Percentiles rank a stretch among this genome's conserved stretches.
phyloP scores from a whole-genome alignment of 176 grass and related monocot species.

The Echinochloa phyllopogon region DNA sequence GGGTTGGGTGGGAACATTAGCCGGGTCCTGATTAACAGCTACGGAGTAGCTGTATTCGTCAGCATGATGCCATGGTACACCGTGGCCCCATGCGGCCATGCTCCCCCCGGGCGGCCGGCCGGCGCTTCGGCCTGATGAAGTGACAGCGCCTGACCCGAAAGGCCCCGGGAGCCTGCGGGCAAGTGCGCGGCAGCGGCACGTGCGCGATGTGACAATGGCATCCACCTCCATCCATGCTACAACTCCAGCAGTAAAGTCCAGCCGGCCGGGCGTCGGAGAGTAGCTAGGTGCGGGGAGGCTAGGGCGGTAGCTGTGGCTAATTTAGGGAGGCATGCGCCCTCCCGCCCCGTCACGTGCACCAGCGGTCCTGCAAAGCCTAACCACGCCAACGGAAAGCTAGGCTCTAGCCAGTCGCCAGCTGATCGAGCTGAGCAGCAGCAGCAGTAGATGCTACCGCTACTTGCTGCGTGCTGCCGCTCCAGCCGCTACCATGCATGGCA shows the following conservation, averaged over 20 bases:
- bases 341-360: conserved; percentile 40
- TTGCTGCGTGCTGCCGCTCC: no score
- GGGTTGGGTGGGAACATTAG: neutral
- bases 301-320: conserved; percentile 35
- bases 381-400: conserved; percentile 18
- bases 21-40: neutral
- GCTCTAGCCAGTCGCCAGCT: neutral
- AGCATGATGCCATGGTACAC: neutral
- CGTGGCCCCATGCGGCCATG: neutral
- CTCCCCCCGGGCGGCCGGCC: no score
- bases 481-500: conserved; percentile 3
- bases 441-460: neutral
- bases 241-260: no score
- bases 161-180: neutral
- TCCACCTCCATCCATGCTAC: neutral
- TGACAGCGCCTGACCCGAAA: neutral
- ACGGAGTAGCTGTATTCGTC: neutral
- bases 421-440: neutral
- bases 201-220: conserved; percentile 34
- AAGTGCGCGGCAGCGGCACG: neutral
- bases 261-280: no score
- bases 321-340: conserved; percentile 61
- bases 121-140: neutral
- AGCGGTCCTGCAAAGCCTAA: conserved; percentile 42
- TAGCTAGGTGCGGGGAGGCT: neutral